phyloP scores from a whole-genome alignment of 2,329 filamentous ascomycete genomes.

The Peltaster fructicola region DNA sequence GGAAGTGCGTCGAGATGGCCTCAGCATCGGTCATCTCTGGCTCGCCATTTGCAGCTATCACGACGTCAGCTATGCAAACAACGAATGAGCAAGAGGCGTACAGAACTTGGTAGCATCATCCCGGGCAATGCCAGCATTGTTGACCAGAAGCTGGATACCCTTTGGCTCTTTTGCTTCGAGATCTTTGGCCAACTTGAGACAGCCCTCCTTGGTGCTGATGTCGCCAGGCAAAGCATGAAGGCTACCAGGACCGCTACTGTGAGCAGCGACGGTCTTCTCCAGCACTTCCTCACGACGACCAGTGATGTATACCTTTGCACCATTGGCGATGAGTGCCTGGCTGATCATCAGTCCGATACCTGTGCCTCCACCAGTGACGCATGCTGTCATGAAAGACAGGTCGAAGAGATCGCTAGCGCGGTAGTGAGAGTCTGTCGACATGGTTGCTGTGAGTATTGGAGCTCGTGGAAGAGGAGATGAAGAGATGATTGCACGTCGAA shows the following conservation, averaged over 20 bases:
- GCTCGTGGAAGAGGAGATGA: no score
- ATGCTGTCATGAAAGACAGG: constrained; percentile 27
- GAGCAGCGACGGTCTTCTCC: constrained; percentile 27
- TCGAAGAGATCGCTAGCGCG: constrained; percentile 27
- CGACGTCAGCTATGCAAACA: constrained; percentile 1
- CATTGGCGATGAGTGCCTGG: constrained; percentile 19
- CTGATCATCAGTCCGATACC: constrained; percentile 25
- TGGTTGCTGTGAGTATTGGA: no score
- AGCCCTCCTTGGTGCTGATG: constrained; percentile 33
- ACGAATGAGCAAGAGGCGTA: constrained; percentile 2
- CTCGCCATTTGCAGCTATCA: constrained; percentile 21
- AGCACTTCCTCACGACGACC: constrained; percentile 28
- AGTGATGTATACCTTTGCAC: constrained; percentile 30
- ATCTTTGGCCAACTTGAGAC: constrained; percentile 24
- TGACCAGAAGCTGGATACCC: constrained; percentile 37
- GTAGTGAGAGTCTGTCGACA: no score
- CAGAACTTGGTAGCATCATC: constrained; percentile 35
- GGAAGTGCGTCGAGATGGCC: constrained; percentile 33
- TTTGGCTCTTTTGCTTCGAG: constrained; percentile 29
- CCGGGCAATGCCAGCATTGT: constrained; percentile 35
- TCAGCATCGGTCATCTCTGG: constrained; percentile 31
- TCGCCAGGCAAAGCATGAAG: constrained; percentile 25
- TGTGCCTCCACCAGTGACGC: constrained; percentile 29
- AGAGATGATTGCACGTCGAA: no score
- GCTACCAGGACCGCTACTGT: constrained; percentile 27